phyloP scores from a whole-genome alignment of 176 grass and related monocot species.

The Hsuehochloa calcarea region DNA sequence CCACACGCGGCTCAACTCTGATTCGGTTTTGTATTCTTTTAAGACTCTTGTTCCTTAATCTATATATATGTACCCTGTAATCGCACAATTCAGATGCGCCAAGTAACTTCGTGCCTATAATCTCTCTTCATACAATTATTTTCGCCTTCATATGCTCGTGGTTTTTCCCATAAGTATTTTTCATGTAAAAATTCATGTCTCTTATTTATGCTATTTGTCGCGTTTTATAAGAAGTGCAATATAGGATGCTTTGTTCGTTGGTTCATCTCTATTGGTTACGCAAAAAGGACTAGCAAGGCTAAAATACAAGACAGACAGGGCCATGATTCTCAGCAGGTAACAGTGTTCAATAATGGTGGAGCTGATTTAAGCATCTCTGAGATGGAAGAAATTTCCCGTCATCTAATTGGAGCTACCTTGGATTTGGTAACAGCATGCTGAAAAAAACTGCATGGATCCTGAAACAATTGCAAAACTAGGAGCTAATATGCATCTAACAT shows the following conservation, averaged over 20 bases:
- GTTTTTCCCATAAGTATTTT: too few relatives aligned
- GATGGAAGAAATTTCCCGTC: neutral
- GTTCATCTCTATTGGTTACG: neutral
- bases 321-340: neutral
- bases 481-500: neutral
- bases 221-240: too few relatives aligned
- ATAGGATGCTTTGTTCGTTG: constrained; percentile 21
- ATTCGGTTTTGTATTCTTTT: too few relatives aligned
- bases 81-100: too few relatives aligned
- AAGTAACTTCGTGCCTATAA: too few relatives aligned
- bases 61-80: too few relatives aligned
- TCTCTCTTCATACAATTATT: too few relatives aligned
- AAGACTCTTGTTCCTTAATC: too few relatives aligned
- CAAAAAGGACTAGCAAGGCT: neutral
- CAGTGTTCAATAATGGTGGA: neutral
- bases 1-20: too few relatives aligned
- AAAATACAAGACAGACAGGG: neutral
- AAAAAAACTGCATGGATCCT: neutral
- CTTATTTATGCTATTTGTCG: too few relatives aligned
- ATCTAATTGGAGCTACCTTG: neutral
- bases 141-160: too few relatives aligned
- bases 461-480: neutral
- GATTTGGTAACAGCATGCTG: neutral
- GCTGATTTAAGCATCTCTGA: neutral
- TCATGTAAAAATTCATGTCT: too few relatives aligned